Evolutionary conservation across 2,329 filamentous ascomycete genomes (phyloP), one percentile per base, ranked within the genome.

Genomic region (Plenodomus tracheiphilus): DNA sequence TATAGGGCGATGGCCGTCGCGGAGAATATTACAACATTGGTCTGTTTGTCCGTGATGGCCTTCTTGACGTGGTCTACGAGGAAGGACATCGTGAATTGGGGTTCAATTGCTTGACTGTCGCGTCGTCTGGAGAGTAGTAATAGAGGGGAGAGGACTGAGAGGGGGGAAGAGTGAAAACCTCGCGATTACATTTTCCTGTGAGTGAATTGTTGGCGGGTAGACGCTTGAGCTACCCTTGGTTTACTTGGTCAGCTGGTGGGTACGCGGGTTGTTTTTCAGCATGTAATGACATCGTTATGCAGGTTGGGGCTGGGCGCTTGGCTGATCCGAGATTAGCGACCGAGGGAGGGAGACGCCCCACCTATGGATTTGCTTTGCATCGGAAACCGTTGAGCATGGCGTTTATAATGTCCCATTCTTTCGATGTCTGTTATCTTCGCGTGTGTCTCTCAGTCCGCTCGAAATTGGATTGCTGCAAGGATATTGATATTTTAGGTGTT

Each of bases 1-100:
- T 81, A 81, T 40, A 81, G 74, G 45, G 79, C 79, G 51, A 82
- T 81, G 3, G 79, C 79, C 2, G 77, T 81, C 39, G 75, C 76
- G 21, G 75, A 79, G 68, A 82, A 81, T 49, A 79, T 64, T 38
- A 82, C 77, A 49, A 82, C 77, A 65, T 81, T 73, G 17, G 67
- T 68, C 62, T 76, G 70, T 59, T 77, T 77, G 64, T 69, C 61
- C 28, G 56, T 54, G 49, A 64, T 64, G 9, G 61, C 62, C 18
- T 53, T 35, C 17, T 45, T 44, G 15, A 41, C 46, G 18, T 45
- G 41, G 22, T 44, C 21, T 13, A 43, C 10, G 10, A 53, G 28
- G 18, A 50, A 46, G 2, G 50, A 46, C 50, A 53, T 53, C 4
- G 36, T 41, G 30, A 15, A 32, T 11, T 32, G 6, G 8, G 4